A percentile compares a stretch with the other conserved stretches of the same genome.
These are phyloP conservation scores for Zygosaccharomyces rouxii DNA, from an alignment of 805 yeast genomes.

Conservation along the genomic window DNA sequence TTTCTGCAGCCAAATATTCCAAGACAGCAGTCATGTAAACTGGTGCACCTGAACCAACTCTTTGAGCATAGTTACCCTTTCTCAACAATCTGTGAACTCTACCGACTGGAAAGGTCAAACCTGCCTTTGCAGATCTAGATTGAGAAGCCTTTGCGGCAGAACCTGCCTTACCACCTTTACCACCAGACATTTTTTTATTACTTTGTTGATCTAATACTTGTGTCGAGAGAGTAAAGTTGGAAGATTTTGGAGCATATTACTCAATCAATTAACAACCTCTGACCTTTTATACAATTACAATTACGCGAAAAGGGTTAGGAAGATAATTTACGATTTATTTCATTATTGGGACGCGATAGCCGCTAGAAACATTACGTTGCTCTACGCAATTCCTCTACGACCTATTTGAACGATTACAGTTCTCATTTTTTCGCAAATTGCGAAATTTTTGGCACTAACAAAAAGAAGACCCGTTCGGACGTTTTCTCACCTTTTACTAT, in stretches of 20 bases:
- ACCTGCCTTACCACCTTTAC: conserved; percentile 81
- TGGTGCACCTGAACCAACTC: conserved; percentile 98
- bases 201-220: neutral
- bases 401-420: neutral
- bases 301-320: neutral
- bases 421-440: neutral
- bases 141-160: conserved; percentile 87
- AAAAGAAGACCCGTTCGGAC: conserved; percentile 6
- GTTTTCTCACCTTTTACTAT: conserved; percentile 18
- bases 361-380: neutral
- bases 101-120: conserved; percentile 97
- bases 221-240: neutral
- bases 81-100: conserved; percentile 92
- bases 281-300: neutral
- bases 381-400: neutral
- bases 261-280: neutral
- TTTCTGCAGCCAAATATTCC: conserved; percentile 93
- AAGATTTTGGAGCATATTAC: neutral
- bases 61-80: conserved; percentile 94
- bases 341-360: neutral
- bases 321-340: neutral
- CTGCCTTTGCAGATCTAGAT: conserved; percentile 95
- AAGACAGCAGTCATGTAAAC: conserved; percentile 91
- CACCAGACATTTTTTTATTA: conserved; percentile 53
- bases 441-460: conserved; percentile 7